Conservation (phyloP, 768 basidiomycete species). For the Hygrophoropsis aurantiaca region DNA sequence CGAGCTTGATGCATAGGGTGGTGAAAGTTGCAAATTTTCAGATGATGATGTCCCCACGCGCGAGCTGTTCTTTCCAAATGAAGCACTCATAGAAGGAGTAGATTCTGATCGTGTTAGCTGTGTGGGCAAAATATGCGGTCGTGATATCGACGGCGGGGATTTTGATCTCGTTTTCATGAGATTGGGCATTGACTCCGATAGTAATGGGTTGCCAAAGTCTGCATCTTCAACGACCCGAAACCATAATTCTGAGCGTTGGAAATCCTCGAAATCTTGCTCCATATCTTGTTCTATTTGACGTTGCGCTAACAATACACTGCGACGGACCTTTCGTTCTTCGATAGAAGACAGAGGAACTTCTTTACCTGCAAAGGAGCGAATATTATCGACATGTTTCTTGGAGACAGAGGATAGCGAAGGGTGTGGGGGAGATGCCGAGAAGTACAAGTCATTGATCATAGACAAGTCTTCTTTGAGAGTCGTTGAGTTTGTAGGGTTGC, state of each 20-base stretch:
- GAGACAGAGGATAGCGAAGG: constrained; percentile 64
- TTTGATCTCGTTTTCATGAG: constrained; percentile 7
- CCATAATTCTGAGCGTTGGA: constrained; percentile 88
- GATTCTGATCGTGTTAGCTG: constrained; percentile 36
- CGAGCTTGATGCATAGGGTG: constrained; percentile 18
- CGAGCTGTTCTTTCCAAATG: constrained; percentile 20
- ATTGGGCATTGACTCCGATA: neutral
- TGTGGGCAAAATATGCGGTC: constrained; percentile 13
- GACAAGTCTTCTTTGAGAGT: constrained; percentile 84
- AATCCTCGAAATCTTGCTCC: constrained; percentile 90
- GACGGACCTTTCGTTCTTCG: constrained; percentile 59
- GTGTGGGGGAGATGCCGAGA: constrained; percentile 58
- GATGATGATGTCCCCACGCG: constrained; percentile 23
- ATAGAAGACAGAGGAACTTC: constrained; percentile 40
- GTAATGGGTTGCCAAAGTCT: constrained; percentile 30
- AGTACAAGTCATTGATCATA: constrained; percentile 89
- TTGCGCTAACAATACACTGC: constrained; percentile 82
- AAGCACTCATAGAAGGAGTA: constrained; percentile 29
- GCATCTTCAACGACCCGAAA: constrained; percentile 82
- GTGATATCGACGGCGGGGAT: constrained; percentile 10
- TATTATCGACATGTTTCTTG: constrained; percentile 65
- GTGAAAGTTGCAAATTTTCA: constrained; percentile 16
- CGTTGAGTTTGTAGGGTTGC: constrained; percentile 52
- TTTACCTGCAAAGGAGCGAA: constrained; percentile 63
- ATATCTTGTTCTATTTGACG: constrained; percentile 83